phyloP scores from a whole-genome alignment of 1,139 yeast species.

The Yamadazyma spencermartinsiae region DNA sequence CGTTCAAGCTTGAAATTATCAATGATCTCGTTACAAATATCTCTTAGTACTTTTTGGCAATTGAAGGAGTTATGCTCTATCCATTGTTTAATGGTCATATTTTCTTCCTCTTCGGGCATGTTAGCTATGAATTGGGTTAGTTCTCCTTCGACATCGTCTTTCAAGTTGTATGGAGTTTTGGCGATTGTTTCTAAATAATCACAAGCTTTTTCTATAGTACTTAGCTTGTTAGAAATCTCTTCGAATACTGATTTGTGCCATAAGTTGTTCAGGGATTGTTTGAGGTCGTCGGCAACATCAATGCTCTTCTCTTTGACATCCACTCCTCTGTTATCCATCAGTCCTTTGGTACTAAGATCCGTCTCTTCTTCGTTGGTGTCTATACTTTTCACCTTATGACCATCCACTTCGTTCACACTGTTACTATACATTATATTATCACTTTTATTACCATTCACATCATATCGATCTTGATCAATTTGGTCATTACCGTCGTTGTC shows the following conservation, averaged over 20 bases:
- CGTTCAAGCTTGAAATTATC: conserved; percentile 43
- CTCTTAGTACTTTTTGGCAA: conserved; percentile 37
- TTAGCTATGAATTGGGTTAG: conserved; percentile 62
- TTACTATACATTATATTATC: not conserved
- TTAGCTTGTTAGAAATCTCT: conserved; percentile 26
- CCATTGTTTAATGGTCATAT: conserved; percentile 75
- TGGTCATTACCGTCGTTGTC: not conserved
- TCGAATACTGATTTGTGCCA: conserved; percentile 6
- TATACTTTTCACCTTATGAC: not conserved
- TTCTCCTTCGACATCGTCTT: conserved; percentile 64
- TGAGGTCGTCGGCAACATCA: not conserved
- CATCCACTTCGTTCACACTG: not conserved
- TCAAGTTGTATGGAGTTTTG: conserved; percentile 30
- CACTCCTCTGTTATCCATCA: not conserved
- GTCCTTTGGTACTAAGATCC: not conserved
- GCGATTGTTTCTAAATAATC: conserved; percentile 29
- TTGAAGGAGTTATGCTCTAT: conserved; percentile 50
- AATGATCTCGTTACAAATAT: conserved; percentile 49
- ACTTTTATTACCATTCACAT: not conserved
- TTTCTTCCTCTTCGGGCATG: conserved; percentile 69
- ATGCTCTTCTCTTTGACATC: not conserved
- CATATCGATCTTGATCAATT: not conserved
- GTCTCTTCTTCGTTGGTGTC: not conserved
- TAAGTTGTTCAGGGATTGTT: not conserved
- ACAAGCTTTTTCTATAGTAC: conserved; percentile 41